A percentile compares a stretch with the other conserved stretches of the same genome.
phyloP scores from a whole-genome alignment of 2,329 filamentous ascomycete species.

The Stachybotrys echinatus region DNA sequence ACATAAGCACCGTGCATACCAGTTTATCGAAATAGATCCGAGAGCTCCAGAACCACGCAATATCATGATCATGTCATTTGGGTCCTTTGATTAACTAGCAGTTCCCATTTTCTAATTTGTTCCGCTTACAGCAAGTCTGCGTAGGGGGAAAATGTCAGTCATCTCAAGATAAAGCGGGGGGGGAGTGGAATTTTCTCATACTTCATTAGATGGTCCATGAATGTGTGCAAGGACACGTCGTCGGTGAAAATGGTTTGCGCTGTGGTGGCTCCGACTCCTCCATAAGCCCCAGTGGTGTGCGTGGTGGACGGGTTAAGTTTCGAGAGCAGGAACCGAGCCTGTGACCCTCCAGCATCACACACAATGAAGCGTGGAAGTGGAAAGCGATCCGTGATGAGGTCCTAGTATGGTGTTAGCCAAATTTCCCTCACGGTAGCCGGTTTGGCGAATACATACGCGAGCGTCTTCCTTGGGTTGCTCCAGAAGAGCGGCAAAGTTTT shows the following conservation, averaged over 20 bases:
- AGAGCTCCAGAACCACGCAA: too few relatives aligned
- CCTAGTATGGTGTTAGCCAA: constrained; percentile 41
- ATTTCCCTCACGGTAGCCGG: constrained; percentile 12
- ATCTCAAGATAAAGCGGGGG: too few relatives aligned
- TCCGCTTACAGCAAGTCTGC: constrained; percentile 56
- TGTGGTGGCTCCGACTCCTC: constrained; percentile 76
- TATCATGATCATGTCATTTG: too few relatives aligned
- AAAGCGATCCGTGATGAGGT: constrained; percentile 95
- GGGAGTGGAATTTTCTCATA: constrained; percentile 47
- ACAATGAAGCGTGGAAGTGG: constrained; percentile 98
- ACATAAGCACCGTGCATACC: too few relatives aligned
- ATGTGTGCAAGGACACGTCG: constrained; percentile 94
- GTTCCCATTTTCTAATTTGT: too few relatives aligned
- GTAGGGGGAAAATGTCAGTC: constrained; percentile 10
- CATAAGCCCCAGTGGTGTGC: constrained; percentile 88
- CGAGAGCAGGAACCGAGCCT: constrained; percentile 92
- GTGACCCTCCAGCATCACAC: constrained; percentile 95
- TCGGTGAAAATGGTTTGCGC: constrained; percentile 99
- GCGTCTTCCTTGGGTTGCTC: constrained; percentile 97
- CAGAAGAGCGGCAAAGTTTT: constrained; percentile 84
- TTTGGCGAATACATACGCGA: constrained; percentile 53
- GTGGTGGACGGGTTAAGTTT: constrained; percentile 98
- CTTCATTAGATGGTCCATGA: constrained; percentile 99
- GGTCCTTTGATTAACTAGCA: too few relatives aligned
- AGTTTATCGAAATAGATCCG: too few relatives aligned